phyloP scores from a whole-genome alignment of 2,329 filamentous ascomycete species.

The Lachnellula subtilissima region DNA sequence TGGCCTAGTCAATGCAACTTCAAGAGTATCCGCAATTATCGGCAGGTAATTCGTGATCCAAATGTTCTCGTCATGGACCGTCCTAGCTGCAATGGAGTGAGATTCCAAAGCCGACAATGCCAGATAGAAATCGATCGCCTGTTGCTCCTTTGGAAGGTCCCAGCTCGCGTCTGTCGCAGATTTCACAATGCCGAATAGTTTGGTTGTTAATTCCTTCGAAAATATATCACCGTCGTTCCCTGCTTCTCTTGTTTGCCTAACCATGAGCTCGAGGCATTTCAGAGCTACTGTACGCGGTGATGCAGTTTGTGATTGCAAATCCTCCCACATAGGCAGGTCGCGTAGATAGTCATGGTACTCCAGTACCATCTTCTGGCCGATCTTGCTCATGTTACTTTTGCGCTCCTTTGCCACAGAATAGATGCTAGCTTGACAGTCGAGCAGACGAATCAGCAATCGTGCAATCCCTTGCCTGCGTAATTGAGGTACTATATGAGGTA shows the following conservation, averaged over 20 bases:
- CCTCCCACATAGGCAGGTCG: conserved; percentile 56
- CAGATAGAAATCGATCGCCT: conserved; percentile 36
- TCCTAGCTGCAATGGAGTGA: conserved; percentile 45
- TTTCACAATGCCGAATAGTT: conserved; percentile 43
- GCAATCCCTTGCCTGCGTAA: conserved; percentile 51
- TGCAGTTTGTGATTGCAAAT: conserved; percentile 43
- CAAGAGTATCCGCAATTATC: conserved; percentile 45
- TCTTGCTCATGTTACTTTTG: conserved; percentile 63
- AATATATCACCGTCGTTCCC: conserved; percentile 47
- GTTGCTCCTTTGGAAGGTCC: conserved; percentile 19
- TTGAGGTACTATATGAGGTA: conserved; percentile 54
- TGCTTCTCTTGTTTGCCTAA: conserved; percentile 45
- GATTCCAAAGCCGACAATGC: conserved; percentile 51
- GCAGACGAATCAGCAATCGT: conserved; percentile 49
- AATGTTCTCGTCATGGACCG: conserved; percentile 37
- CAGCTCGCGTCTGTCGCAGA: conserved; percentile 19
- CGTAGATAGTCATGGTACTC: conserved; percentile 50
- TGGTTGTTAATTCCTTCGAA: conserved; percentile 43
- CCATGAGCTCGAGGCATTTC: conserved; percentile 56
- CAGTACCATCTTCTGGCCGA: conserved; percentile 51
- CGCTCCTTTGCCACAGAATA: conserved; percentile 57
- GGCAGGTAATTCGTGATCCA: conserved; percentile 50
- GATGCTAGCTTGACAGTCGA: conserved; percentile 52
- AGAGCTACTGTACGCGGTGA: conserved; percentile 61
- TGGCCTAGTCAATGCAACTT: conserved; percentile 34